Evolutionary conservation across 768 basidiomycete genomes (phyloP), one percentile per base, ranked within the genome.

Genomic region (Termitomyces titanicus): DNA sequence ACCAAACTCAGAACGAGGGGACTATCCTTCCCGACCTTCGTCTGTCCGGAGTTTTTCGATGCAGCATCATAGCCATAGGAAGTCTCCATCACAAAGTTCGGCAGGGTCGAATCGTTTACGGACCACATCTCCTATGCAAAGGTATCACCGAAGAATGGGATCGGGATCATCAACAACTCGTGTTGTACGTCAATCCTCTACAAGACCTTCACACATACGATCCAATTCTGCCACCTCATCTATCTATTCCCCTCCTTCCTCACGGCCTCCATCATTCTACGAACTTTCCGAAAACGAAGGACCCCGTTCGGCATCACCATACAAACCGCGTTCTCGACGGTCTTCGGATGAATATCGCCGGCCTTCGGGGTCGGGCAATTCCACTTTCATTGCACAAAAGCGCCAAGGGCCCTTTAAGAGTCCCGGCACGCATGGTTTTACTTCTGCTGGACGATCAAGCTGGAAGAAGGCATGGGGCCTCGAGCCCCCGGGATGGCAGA

Each of bases 381-480:
- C 86, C 34, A 86, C 87, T 3, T 91, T 93, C 59, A 76, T 93
- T 31, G 91, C 89, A 6, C 91, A 94, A 68, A 93, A 94, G 64
- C 83, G 88, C 24, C 74, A 81, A 58, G 89, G 85, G 2, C 86
- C 89, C 1, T 90, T 91, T 66, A 72, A 74, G 61, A 85, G 80
- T 60, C 85, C 84, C 11, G 71, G 71, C 5, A 54, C 67, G 12
- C 74, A 76, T 57, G 63, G 68, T 17, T 74, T 72, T 51, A 71
- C 66, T 37, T 74, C 77, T 3, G 65, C 83, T 47, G 82, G 87
- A 31, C 81, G 85, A 29, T 85, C 87, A 20, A 88, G 88, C 66
- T 94, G 92, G 92, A 92, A 90, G 76, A 92, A 91, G 68, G 82
- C 86, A 7, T 94, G 92, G 92, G 92, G 92, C 0, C 72, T 86